A percentile compares a stretch with the other conserved stretches of the same genome.
phyloP scores from a whole-genome alignment of 2,329 filamentous ascomycete genomes.

The Pseudocercospora cruenta region DNA sequence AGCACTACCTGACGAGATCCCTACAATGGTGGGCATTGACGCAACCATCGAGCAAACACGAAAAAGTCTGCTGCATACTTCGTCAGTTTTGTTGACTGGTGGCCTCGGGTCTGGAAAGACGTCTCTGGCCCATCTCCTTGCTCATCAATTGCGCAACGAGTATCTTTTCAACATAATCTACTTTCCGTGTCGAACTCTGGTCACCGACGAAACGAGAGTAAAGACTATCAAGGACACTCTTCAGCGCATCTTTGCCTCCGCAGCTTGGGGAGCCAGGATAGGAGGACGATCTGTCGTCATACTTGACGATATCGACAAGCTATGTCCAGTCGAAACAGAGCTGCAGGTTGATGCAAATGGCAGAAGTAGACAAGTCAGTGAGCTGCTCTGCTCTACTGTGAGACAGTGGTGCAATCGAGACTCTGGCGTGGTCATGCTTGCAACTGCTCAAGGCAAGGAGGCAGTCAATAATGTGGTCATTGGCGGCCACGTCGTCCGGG shows the following conservation, averaged over 20 bases:
- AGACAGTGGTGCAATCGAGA: constrained; percentile 80
- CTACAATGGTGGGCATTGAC: constrained; percentile 82
- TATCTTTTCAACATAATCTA: constrained; percentile 81
- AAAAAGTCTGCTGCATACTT: constrained; percentile 78
- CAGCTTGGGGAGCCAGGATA: constrained; percentile 86
- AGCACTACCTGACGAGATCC: constrained; percentile 56
- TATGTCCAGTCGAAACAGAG: constrained; percentile 93
- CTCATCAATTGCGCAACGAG: constrained; percentile 71
- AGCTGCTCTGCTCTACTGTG: constrained; percentile 80
- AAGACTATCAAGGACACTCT: constrained; percentile 90
- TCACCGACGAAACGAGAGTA: constrained; percentile 88
- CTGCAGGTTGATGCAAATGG: constrained; percentile 93
- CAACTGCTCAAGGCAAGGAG: constrained; percentile 91
- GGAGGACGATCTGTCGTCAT: constrained; percentile 84
- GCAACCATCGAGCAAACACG: constrained; percentile 71
- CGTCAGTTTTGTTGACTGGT: constrained; percentile 86
- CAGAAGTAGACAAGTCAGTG: constrained; percentile 87
- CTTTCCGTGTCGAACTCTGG: constrained; percentile 81
- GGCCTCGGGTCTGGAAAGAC: constrained; percentile 91
- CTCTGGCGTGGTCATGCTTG: constrained; percentile 81
- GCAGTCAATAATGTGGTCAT: constrained; percentile 87
- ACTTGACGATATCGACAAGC: constrained; percentile 87
- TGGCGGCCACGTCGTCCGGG: constrained; percentile 87
- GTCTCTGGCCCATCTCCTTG: constrained; percentile 74
- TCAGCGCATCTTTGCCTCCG: constrained; percentile 80